Evolutionary conservation across 192 early-diverging fungal genomes (phyloP).

Genomic region (Backusella circina): DNA sequence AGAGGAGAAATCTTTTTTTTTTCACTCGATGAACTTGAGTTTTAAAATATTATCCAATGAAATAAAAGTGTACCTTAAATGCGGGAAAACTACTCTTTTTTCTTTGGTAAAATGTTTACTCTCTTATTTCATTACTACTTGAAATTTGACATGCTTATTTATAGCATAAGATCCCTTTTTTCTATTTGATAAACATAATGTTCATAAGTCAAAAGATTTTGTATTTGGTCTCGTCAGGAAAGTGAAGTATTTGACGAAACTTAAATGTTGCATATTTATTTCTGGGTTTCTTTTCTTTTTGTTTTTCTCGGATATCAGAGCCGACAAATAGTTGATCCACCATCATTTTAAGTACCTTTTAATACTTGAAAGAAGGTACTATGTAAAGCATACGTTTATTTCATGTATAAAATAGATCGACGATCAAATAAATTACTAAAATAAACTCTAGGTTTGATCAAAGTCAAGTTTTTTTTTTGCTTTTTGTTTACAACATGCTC

Average conservation of each 20-base stretch:
- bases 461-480: neutral
- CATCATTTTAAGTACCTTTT: neutral
- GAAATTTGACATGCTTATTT: neutral
- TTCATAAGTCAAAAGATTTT: neutral
- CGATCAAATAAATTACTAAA: neutral
- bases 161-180: neutral
- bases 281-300: neutral
- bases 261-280: neutral
- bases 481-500: neutral
- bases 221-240: neutral
- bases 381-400: neutral
- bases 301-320: neutral
- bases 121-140: neutral
- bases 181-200: neutral
- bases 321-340: neutral
- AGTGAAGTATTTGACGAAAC: neutral
- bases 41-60: neutral
- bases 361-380: neutral
- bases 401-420: neutral
- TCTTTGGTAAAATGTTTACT: neutral
- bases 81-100: neutral
- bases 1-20: slow-evolving; percentile 1
- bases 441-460: neutral
- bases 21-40: neutral
- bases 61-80: neutral